Percentiles rank a stretch among this genome's conserved stretches.
These are phyloP conservation scores for Whalleya microplaca DNA, from an alignment of 2,329 filamentous ascomycete species.

Conservation along the genomic window DNA sequence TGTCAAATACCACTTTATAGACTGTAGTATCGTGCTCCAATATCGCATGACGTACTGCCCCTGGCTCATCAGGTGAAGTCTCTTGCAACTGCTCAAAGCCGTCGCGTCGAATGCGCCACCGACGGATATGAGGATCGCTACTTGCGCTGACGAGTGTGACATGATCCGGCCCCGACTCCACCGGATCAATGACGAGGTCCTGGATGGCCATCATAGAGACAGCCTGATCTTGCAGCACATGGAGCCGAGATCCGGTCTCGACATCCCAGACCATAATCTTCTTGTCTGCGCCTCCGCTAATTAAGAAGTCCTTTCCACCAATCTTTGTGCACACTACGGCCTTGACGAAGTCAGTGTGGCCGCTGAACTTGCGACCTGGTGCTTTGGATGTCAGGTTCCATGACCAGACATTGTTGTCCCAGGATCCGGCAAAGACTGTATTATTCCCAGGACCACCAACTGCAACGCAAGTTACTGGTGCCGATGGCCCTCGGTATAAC, in stretches of 20 bases:
- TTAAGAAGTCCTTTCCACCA: constrained; percentile 63
- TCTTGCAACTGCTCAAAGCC: constrained; percentile 59
- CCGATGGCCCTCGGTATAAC: constrained; percentile 73
- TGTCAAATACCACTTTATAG: constrained; percentile 77
- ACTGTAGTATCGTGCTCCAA: constrained; percentile 89
- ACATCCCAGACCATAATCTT: constrained; percentile 86
- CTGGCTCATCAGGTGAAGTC: constrained; percentile 45
- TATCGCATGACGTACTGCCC: constrained; percentile 56
- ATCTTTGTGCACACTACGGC: constrained; percentile 68
- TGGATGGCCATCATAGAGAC: constrained; percentile 77
- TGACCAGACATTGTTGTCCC: constrained; percentile 92
- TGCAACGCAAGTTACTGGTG: constrained; percentile 79
- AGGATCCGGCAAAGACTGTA: constrained; percentile 83
- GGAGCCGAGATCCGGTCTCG: constrained; percentile 66
- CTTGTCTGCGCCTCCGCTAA: constrained; percentile 78
- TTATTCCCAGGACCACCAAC: constrained; percentile 59
- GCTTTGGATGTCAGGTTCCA: constrained; percentile 69
- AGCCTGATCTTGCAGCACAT: constrained; percentile 76
- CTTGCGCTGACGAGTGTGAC: constrained; percentile 76
- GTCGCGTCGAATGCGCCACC: constrained; percentile 67
- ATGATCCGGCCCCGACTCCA: constrained; percentile 52
- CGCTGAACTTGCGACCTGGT: constrained; percentile 64
- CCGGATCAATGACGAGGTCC: constrained; percentile 75
- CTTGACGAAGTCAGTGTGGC: constrained; percentile 93
- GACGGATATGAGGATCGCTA: constrained; percentile 77